These are phyloP conservation scores for Colletotrichum sp. DNA, from an alignment of 2,329 filamentous ascomycete species.

Conservation along the genomic window DNA sequence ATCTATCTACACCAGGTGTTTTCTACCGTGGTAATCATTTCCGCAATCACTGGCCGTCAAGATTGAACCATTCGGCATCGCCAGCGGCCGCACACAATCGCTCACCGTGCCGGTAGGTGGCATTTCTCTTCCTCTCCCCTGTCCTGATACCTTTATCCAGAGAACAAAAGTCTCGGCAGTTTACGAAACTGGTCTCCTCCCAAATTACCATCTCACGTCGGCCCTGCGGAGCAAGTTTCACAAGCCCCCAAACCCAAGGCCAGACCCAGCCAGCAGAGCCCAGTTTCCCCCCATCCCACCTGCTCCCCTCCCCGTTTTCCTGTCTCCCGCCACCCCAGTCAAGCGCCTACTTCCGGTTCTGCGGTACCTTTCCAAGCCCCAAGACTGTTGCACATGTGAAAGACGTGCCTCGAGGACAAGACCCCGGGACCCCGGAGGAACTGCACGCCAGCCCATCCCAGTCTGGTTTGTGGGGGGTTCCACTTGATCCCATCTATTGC, in stretches of 20 bases:
- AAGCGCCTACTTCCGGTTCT: conserved; percentile 7
- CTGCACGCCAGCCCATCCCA: conserved; percentile 7
- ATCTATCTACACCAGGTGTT: not conserved
- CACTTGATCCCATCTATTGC: conserved; percentile 20
- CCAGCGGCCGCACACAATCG: conserved; percentile 7
- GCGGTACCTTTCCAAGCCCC: not conserved
- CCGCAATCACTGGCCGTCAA: not conserved
- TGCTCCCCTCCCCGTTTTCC: not conserved
- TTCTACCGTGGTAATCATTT: not conserved
- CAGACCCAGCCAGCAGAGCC: not conserved
- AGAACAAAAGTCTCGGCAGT: conserved; percentile 31
- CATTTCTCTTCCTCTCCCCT: conserved; percentile 9
- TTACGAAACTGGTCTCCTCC: conserved; percentile 26
- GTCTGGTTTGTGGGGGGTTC: conserved; percentile 16
- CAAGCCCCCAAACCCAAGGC: conserved; percentile 23
- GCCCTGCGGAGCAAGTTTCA: conserved; percentile 33
- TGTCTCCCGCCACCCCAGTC: conserved; percentile 13
- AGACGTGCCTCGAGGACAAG: conserved; percentile 2
- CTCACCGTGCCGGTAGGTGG: conserved; percentile 1
- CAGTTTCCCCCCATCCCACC: not conserved
- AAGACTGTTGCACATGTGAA: conserved; percentile 16
- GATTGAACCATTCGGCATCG: not conserved
- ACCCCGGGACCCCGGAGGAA: not conserved
- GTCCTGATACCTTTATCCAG: conserved; percentile 24
- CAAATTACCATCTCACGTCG: conserved; percentile 30